A percentile compares a stretch with the other conserved stretches of the same genome.
phyloP scores from a whole-genome alignment of 495 filamentous ascomycete species.

The Podospora pseudopauciseta region DNA sequence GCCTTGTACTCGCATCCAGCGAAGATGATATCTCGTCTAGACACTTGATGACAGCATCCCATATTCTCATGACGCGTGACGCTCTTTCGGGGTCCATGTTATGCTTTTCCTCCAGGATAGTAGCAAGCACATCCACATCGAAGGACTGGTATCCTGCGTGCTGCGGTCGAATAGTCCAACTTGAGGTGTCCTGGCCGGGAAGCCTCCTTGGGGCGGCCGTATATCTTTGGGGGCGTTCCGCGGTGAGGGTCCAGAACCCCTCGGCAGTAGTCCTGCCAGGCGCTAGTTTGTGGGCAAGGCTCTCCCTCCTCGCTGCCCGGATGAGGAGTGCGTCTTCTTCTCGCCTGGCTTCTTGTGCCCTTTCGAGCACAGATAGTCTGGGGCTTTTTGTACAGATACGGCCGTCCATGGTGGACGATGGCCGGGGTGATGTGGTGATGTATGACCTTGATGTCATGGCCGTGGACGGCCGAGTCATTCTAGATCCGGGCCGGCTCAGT shows the following conservation, averaged over 20 bases:
- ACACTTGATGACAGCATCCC: constrained; percentile 10
- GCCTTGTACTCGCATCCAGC: neutral
- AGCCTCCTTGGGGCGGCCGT: neutral
- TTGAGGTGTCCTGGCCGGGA: neutral
- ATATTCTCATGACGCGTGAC: constrained; percentile 1
- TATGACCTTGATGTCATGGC: neutral
- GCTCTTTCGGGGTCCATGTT: neutral
- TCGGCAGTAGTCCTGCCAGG: neutral
- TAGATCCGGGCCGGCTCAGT: neutral
- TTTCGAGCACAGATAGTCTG: neutral
- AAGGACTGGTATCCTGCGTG: neutral
- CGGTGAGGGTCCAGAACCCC: neutral
- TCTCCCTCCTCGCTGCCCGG: constrained; percentile 2
- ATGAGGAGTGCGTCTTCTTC: neutral
- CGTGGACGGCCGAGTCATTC: too few species aligned
- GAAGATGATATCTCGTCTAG: constrained; percentile 9
- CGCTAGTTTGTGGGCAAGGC: constrained; percentile 4
- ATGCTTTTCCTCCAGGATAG: neutral
- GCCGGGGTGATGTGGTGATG: neutral
- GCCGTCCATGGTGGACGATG: neutral
- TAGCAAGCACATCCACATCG: neutral
- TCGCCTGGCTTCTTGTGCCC: neutral
- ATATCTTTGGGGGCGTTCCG: neutral
- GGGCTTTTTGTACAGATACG: neutral
- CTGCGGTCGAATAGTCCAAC: neutral